These are phyloP conservation scores for Sarocladiaceae sp. DNA, from an alignment of 2,329 filamentous ascomycete genomes.

Conservation along the genomic window DNA sequence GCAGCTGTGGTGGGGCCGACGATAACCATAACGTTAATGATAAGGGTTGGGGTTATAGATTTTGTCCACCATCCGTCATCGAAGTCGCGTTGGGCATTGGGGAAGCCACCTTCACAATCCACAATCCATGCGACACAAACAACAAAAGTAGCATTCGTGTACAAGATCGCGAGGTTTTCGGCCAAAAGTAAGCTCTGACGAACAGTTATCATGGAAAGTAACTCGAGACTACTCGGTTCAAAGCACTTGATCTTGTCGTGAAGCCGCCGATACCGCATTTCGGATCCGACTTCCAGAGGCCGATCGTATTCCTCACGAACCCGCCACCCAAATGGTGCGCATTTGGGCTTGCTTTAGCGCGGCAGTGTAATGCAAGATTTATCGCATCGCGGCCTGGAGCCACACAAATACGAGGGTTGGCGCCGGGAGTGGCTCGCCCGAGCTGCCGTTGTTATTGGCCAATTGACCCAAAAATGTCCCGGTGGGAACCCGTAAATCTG, in stretches of 20 bases:
- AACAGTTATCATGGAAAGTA: too few species aligned
- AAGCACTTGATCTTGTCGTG: too few species aligned
- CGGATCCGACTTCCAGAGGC: neutral
- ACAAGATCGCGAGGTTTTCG: too few species aligned
- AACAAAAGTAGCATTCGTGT: too few species aligned
- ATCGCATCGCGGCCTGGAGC: neutral
- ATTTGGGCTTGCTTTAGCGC: neutral
- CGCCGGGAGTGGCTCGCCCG: neutral
- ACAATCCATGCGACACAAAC: too few species aligned
- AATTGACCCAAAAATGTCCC: neutral
- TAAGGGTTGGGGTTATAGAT: constrained; percentile 4
- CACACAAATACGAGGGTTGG: constrained; percentile 5
- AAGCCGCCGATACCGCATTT: neutral
- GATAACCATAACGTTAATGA: neutral
- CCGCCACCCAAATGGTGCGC: neutral
- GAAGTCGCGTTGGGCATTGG: too few species aligned
- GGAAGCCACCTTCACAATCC: neutral
- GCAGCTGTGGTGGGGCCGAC: neutral
- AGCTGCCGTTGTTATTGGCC: neutral
- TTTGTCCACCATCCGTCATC: too few species aligned
- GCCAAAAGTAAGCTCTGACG: too few species aligned
- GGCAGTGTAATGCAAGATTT: neutral
- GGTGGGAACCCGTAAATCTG: neutral
- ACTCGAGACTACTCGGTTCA: too few species aligned
- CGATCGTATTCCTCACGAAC: neutral